Base-by-base conservation (phyloP, 2,329 filamentous ascomycete genomes). In the Fusarium hostae region DNA sequence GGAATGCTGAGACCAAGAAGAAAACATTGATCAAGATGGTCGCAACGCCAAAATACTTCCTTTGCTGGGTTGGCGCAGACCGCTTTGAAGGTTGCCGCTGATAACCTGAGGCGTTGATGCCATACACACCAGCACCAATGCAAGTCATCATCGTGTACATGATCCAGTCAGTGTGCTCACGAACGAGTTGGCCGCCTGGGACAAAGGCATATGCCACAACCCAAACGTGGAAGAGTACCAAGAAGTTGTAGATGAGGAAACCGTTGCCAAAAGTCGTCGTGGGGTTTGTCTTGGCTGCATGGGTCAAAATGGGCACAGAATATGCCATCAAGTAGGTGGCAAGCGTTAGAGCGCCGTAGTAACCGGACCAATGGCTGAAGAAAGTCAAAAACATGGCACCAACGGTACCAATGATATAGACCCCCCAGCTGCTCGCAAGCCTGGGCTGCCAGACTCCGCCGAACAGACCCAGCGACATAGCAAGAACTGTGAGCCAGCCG, bases 181-280 rank as follows among this genome's bases (percentile, higher is more conserved):
- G 91, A 45, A 99, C 93, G 2, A 97, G 87, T 6, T 94, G 94
- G 4, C 96, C 96, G 56, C 96, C 96, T 4, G 96, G 96, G 6
- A 99, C 96, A 75, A 99, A 99, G 16, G 96, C 96, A 77, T 99
- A 99, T 4, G 96, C 96, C 15, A 99, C 96, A 39, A 98, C 93
- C 96, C 96, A 99, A 60, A 98, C 94, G 78, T 98, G 95, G 85
- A 97, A 97, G n/a, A 99, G 88, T 8, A 98, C 91, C 84, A 98
- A 84, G 76, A 98, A 87, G 81, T 98, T 97, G 85, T 98, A 99
- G 52, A 97, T 81, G 57, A 98, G 83, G 83, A 97, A 98, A 7
- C 93, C 95, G 18, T 97, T 79, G 5, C 95, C 96, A 79, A 99
- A 99, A 0, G 93, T 94, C 30, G 87, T 86, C 9, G 90, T 93